phyloP scores from a whole-genome alignment of 2,329 filamentous ascomycete genomes.

The Hypoxylon sp. region DNA sequence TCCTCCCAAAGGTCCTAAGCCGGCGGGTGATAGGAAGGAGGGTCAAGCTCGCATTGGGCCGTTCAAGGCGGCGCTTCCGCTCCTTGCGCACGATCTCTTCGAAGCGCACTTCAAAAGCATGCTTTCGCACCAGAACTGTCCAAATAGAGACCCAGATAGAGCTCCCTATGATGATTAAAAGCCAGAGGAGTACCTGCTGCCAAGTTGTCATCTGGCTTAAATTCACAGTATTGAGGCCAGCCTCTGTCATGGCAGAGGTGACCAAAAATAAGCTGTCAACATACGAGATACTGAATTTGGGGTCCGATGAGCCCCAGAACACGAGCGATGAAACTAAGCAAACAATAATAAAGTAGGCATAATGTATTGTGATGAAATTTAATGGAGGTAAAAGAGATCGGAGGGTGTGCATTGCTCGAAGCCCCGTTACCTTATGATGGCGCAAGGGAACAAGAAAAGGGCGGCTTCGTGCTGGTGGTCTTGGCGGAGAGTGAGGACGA shows the following conservation, averaged over 20 bases:
- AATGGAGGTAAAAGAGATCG: conserved; percentile 59
- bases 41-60: conserved; percentile 48
- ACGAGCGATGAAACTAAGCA: conserved; percentile 70
- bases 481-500: conserved; percentile 1
- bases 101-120: conserved; percentile 74
- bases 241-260: conserved; percentile 76
- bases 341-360: conserved; percentile 73
- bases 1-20: conserved; percentile 45
- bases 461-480: conserved; percentile 2
- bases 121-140: conserved; percentile 72
- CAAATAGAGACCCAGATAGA: conserved; percentile 75
- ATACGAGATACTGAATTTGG: conserved; percentile 68
- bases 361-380: conserved; percentile 76
- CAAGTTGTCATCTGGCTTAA: conserved; percentile 74
- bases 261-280: conserved; percentile 75
- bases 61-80: conserved; percentile 54
- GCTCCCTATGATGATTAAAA: conserved; percentile 75
- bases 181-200: conserved; percentile 75
- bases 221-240: conserved; percentile 74
- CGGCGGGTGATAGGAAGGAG: conserved; percentile 51
- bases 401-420: conserved; percentile 44
- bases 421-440: conserved; percentile 20
- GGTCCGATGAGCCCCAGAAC: conserved; percentile 71
- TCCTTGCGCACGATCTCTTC: conserved; percentile 65
- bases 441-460: background rate